A percentile compares a stretch with the other conserved stretches of the same genome.
phyloP scores from a whole-genome alignment of 2,329 filamentous ascomycete genomes.

The Fusarium fracticaudum region DNA sequence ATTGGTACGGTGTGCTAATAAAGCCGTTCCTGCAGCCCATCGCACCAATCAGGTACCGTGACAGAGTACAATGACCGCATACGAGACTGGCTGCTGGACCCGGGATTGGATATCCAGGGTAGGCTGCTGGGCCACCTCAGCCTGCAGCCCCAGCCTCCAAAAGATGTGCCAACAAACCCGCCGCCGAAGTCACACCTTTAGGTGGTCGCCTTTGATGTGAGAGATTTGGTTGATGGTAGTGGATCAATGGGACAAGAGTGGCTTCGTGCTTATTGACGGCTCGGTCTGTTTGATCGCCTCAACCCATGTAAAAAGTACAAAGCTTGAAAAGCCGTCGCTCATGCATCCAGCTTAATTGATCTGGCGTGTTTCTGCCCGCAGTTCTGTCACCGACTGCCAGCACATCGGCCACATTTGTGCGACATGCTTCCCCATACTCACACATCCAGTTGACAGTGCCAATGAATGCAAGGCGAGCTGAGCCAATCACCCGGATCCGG shows the following conservation, averaged over 20 bases:
- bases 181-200: neutral
- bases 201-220: neutral
- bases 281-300: neutral
- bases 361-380: rapidly evolving
- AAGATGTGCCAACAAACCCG: neutral
- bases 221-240: rapidly evolving
- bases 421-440: neutral
- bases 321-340: rapidly evolving
- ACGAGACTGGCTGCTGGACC: rapidly evolving
- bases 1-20: rapidly evolving
- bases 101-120: neutral
- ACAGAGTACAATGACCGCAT: neutral
- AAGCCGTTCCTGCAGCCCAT: neutral
- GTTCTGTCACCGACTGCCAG: neutral
- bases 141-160: neutral
- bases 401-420: neutral
- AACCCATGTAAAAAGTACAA: neutral
- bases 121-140: neutral
- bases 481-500: rapidly evolving
- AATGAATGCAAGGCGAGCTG: neutral
- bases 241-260: rapidly evolving
- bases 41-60: rapidly evolving
- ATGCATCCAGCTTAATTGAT: rapidly evolving
- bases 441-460: rapidly evolving
- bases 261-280: rapidly evolving